Conservation (phyloP, 2,329 filamentous ascomycete genomes). For the Teratosphaeria nubilosa region DNA sequence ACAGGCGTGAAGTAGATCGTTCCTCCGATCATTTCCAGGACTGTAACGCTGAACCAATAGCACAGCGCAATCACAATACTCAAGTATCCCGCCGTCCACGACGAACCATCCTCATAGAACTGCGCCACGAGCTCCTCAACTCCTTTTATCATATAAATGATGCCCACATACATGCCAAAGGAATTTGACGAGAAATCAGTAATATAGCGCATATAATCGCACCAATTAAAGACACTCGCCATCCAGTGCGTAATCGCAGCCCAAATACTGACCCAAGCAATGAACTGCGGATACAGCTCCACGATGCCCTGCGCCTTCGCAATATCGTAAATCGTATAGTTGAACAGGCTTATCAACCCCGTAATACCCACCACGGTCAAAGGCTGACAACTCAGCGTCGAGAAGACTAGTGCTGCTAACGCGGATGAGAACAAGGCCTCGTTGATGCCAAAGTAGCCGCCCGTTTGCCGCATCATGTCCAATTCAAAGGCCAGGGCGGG, state of each 20-base stretch:
- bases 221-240: slow-evolving; percentile 41
- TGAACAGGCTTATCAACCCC: slow-evolving; percentile 45
- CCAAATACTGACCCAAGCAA: slow-evolving; percentile 49
- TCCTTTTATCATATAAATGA: slow-evolving; percentile 48
- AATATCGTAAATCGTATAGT: slow-evolving; percentile 52
- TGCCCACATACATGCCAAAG: slow-evolving; percentile 47
- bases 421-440: slow-evolving; percentile 47
- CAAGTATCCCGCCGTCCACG: slow-evolving; percentile 35
- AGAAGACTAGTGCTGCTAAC: slow-evolving; percentile 47
- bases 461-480: slow-evolving; percentile 48
- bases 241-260: slow-evolving; percentile 49
- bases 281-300: slow-evolving; percentile 43
- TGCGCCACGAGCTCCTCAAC: slow-evolving; percentile 46
- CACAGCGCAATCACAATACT: slow-evolving; percentile 42
- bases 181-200: slow-evolving; percentile 47
- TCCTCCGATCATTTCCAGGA: slow-evolving; percentile 39
- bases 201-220: slow-evolving; percentile 50
- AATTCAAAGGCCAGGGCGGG: slow-evolving; percentile 50
- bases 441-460: slow-evolving; percentile 45
- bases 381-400: slow-evolving; percentile 42
- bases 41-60: slow-evolving; percentile 43
- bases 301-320: slow-evolving; percentile 38
- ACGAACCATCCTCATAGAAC: slow-evolving; percentile 30
- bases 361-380: slow-evolving; percentile 49
- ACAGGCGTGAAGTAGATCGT: slow-evolving; percentile 36